Evolutionary conservation across 2,329 filamentous ascomycete genomes (phyloP), one percentile per base, ranked within the genome.

Genomic region (Cordyceps tenuipes): DNA sequence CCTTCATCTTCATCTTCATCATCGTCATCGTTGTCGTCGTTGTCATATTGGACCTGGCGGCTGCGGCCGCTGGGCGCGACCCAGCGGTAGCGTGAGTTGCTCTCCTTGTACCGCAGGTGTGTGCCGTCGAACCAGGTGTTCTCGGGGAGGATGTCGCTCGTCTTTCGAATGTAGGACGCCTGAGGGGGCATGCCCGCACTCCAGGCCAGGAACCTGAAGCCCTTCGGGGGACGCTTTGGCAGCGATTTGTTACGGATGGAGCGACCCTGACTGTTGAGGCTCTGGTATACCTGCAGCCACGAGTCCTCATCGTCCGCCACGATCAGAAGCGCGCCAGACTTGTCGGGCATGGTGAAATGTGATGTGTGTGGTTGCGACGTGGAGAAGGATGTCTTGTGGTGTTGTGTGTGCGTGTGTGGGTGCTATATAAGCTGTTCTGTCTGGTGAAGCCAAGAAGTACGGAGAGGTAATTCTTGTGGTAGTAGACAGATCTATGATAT

Each of bases 171-270:
- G 1, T 60, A 64, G 5, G 64, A 66, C 4, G 67, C 65, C 34
- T 64, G 62, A 3, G 62, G 60, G 2, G 68, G 68, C 19, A 64
- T 64, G 21, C 68, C 68, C 9, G 67, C 66, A 19, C 65, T 67
- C 67, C 66, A 70, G 7, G 64, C 68, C 47, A 70, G 59, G 58
- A 70, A 69, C 1, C 66, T 60, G 1, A 70, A 62, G 29, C 64
- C 55, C 55, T 59, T 58, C 46, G 65, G 56, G 41, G 64, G 66
- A 57, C 65, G 65, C 60, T 66, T 68, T 47, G 68, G 67, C 8
- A 70, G 61, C 43, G 54, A 65, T 41, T 56, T 60, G 63, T 69
- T 66, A 21, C 64, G 46, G 5, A 50, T 8, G 2, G 43, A 8
- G 2, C 17, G 34, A 12, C 44, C 44, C 19, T 5, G 21, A 63